These are phyloP conservation scores for Echeveria elegans DNA, from an alignment of 164 flowering plant species.

Conservation along the genomic window DNA sequence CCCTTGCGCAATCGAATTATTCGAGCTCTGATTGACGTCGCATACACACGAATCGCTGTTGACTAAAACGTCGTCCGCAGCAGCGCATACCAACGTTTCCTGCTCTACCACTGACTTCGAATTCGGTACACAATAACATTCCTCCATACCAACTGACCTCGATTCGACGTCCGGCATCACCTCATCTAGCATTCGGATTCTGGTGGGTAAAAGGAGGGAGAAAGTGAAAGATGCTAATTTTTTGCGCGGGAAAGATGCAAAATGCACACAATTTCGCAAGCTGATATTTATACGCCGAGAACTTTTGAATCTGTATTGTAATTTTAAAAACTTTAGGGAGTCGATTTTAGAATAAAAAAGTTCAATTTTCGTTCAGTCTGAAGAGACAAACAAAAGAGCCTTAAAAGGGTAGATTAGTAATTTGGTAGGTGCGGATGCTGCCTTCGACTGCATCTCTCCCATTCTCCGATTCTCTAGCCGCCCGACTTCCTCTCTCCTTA, in stretches of 20 bases:
- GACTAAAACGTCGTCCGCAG: not conserved
- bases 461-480: not conserved
- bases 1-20: not conserved
- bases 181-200: not conserved
- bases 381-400: not conserved
- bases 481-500: not conserved
- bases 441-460: not conserved
- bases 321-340: not conserved
- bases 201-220: not conserved
- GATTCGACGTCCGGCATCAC: not conserved
- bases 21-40: constrained; percentile 6
- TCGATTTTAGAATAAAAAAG: not conserved
- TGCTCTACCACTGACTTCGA: not conserved
- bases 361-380: not conserved
- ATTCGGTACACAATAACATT: not conserved
- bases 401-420: not conserved
- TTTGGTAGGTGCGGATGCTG: not conserved
- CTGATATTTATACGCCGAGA: too few species aligned
- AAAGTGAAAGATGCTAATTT: not conserved
- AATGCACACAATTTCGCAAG: not conserved
- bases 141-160: not conserved
- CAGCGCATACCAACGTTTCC: not conserved
- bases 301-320: not conserved
- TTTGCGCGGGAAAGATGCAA: constrained; percentile 5
- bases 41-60: constrained; percentile 4